Evolutionary conservation across 148 eudicot species (phyloP).

Genomic region (Rhododendron henanense): DNA sequence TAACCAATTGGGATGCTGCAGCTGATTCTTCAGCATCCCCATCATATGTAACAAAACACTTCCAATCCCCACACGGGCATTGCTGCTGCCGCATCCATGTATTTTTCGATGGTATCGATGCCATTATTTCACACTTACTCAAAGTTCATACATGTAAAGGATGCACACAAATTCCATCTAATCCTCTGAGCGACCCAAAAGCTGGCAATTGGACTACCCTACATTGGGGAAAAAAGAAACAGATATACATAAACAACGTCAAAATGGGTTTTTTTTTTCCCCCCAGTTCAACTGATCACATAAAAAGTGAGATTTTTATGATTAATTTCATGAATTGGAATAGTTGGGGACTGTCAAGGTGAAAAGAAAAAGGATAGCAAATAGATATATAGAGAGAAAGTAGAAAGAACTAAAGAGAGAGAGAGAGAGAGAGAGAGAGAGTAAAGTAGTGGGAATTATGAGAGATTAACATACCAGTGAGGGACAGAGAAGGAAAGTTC

Average conservation of each 20-base stretch:
- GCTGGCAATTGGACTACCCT: constrained; percentile 7
- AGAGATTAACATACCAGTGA: constrained; percentile 3
- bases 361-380: neutral
- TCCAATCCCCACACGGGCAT: constrained; percentile 57
- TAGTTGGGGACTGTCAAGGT: neutral
- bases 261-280: neutral
- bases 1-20: constrained; percentile 17
- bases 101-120: constrained; percentile 18
- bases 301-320: neutral
- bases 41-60: constrained; percentile 36
- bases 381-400: neutral
- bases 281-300: neutral
- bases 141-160: neutral
- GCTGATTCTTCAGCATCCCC: constrained; percentile 20
- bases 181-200: constrained; percentile 10
- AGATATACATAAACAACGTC: neutral
- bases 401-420: neutral
- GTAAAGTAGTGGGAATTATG: neutral
- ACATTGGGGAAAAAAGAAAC: neutral
- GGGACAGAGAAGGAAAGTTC: neutral
- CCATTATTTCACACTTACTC: constrained; percentile 19
- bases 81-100: constrained; percentile 41
- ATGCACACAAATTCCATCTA: neutral
- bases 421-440: neutral
- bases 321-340: neutral